Base-by-base conservation (phyloP, 2,329 filamentous ascomycete species). In the Neurospora sp. region DNA sequence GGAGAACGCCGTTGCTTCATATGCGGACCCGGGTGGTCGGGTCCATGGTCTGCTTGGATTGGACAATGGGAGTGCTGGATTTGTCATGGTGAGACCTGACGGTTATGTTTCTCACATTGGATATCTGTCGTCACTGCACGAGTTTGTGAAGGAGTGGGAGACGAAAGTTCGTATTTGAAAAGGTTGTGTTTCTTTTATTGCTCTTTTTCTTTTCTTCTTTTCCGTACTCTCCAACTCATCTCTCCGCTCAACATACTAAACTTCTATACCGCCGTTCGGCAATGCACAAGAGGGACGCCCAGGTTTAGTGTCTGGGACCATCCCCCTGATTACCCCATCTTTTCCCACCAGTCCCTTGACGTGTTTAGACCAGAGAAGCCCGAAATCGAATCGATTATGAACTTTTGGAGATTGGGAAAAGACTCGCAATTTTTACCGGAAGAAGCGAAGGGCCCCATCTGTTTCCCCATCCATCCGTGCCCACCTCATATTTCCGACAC, bases 71-170 rank as follows among this genome's bases (percentile, higher is more conserved):
- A 68, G 66, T 67, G 70, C 76, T 0, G 77, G 78, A 1, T 77
- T 76, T 66, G 76, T 77, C 3, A 71, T 78, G 12, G 73, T 79
- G 19, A 74, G 78, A 8, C 79, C 78, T 3, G 79, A 80, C 68
- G 73, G 74, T 1, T 79, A 80, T 67, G 72, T 79, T 6, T 77
- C 73, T 36, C 76, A 77, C 36, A 76, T 80, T 66, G 78, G 78
- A 2, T 72, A 72, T 23, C 69, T 78, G 69, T 69, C 72, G 8
- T 71, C 72, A 6, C 38, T 78, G 67, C 72, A 74, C 28, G 74
- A 75, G 66, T 66, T 79, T 28, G 36, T 77, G 6, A 67, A 66
- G 10, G 74, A 75, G 19, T 38, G 74, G 23, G 66, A 68, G 37
- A n/a, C 28, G 43, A 57, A 8, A 62, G 52, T 62, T n/a, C 6